Evolutionary conservation across 768 basidiomycete species (phyloP).

Genomic region (Rhodosporidiobolus odoratus): DNA sequence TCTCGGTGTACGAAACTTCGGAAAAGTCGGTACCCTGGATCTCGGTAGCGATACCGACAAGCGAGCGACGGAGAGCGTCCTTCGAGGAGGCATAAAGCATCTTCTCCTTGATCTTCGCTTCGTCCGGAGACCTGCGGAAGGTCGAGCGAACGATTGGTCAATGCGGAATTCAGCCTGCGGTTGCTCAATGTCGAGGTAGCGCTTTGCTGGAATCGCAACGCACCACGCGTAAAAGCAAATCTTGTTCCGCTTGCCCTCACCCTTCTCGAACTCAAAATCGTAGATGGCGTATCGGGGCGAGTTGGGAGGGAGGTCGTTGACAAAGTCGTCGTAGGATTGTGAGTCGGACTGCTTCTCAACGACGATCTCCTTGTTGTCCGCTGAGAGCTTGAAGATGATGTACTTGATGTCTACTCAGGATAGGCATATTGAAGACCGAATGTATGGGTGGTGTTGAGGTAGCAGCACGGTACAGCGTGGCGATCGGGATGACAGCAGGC

Average conservation of each 20-base stretch:
- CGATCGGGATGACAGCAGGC: not conserved
- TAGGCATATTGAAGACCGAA: not conserved
- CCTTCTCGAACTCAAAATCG: constrained; percentile 77
- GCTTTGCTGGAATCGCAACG: constrained; percentile 42
- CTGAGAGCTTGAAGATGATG: constrained; percentile 66
- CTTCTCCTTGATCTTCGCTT: constrained; percentile 78
- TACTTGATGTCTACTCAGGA: constrained; percentile 58
- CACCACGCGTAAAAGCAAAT: constrained; percentile 79
- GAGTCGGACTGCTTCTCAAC: constrained; percentile 61
- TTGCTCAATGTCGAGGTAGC: not conserved
- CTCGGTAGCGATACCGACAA: constrained; percentile 72
- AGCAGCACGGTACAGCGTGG: not conserved
- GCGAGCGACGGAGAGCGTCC: constrained; percentile 64
- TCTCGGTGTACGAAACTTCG: constrained; percentile 66
- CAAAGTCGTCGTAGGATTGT: constrained; percentile 64
- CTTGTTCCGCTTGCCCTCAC: constrained; percentile 75
- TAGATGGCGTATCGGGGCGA: constrained; percentile 82
- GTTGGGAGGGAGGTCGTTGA: constrained; percentile 63
- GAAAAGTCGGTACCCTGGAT: constrained; percentile 75
- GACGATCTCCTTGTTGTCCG: constrained; percentile 63
- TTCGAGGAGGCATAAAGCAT: constrained; percentile 88
- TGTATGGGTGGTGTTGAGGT: not conserved
- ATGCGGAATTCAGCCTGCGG: no score
- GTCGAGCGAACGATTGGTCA: not conserved
- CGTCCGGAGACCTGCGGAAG: constrained; percentile 70